phyloP scores from a whole-genome alignment of 495 filamentous ascomycete species.

The Daldinia vernicosa region DNA sequence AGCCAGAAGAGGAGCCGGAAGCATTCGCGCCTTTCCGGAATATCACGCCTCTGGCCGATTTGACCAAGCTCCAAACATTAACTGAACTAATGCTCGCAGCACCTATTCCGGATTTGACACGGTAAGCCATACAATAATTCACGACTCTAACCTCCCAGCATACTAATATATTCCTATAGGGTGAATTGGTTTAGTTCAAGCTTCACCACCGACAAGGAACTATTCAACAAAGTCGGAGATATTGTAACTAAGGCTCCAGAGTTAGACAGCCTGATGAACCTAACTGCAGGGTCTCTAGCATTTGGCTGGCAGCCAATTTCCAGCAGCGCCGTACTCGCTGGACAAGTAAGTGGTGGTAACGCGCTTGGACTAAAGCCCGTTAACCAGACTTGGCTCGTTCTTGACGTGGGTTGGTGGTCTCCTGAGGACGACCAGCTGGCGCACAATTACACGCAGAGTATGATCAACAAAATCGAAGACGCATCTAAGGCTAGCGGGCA shows the following conservation, averaged over 20 bases:
- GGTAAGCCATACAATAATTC: conserved; percentile 10
- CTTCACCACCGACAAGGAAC: conserved; percentile 35
- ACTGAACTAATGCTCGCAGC: conserved; percentile 33
- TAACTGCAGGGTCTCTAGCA: conserved; percentile 42
- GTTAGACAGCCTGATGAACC: conserved; percentile 30
- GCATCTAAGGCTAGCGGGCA: conserved; percentile 30
- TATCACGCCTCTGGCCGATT: conserved; percentile 35
- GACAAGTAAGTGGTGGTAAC: conserved; percentile 35
- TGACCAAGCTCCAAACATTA: conserved; percentile 38
- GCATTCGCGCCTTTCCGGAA: conserved; percentile 38
- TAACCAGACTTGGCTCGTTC: conserved; percentile 44
- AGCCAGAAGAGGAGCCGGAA: conserved; percentile 33
- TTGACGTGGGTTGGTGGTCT: conserved; percentile 41
- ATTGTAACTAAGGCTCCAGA: conserved; percentile 39
- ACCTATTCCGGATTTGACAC: conserved; percentile 28
- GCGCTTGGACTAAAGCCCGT: conserved; percentile 39
- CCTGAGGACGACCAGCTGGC: conserved; percentile 34
- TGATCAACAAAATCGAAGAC: conserved; percentile 37
- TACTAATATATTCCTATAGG: conserved; percentile 18
- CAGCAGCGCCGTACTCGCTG: conserved; percentile 34
- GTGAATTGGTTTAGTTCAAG: conserved; percentile 42
- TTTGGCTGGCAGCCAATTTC: conserved; percentile 45
- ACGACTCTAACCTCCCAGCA: neutral
- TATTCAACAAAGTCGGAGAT: conserved; percentile 27
- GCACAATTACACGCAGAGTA: conserved; percentile 28